phyloP scores from a whole-genome alignment of 2,329 filamentous ascomycete species.

The Pyrenochaeta sp. region DNA sequence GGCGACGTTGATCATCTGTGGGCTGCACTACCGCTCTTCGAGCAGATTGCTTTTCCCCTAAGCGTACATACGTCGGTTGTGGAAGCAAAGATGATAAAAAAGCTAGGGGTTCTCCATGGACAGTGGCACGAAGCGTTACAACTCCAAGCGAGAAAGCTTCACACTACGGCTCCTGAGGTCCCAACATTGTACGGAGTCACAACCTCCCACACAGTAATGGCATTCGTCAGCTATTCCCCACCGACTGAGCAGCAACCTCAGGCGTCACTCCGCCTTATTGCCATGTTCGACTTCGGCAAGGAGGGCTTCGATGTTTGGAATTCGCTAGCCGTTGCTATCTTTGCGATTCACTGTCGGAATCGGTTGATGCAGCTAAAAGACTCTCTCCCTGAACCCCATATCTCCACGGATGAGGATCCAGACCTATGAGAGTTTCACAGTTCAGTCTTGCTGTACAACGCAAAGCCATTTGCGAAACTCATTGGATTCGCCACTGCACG shows the following conservation, averaged over 20 bases:
- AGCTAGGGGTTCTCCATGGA: conserved; percentile 53
- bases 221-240: conserved; percentile 59
- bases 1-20: conserved; percentile 49
- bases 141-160: conserved; percentile 17
- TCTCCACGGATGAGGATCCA: conserved; percentile 30
- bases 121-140: conserved; percentile 52
- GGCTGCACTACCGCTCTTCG: conserved; percentile 54
- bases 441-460: background rate
- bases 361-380: conserved; percentile 56
- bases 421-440: conserved; percentile 42
- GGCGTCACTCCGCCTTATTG: conserved; percentile 52
- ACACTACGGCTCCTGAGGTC: conserved; percentile 22
- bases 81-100: conserved; percentile 52
- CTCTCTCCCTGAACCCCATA: conserved; percentile 32
- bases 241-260: conserved; percentile 34
- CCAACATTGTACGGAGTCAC: conserved; percentile 64
- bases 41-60: conserved; percentile 52
- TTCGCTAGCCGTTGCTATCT: conserved; percentile 63
- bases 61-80: conserved; percentile 49
- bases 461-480: background rate
- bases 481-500: background rate
- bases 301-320: conserved; percentile 67
- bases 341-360: conserved; percentile 61
- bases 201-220: conserved; percentile 61
- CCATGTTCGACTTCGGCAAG: conserved; percentile 62